phyloP scores from a whole-genome alignment of 108 stramenopile genomes.

The Fragilariopsis cylindrus region DNA sequence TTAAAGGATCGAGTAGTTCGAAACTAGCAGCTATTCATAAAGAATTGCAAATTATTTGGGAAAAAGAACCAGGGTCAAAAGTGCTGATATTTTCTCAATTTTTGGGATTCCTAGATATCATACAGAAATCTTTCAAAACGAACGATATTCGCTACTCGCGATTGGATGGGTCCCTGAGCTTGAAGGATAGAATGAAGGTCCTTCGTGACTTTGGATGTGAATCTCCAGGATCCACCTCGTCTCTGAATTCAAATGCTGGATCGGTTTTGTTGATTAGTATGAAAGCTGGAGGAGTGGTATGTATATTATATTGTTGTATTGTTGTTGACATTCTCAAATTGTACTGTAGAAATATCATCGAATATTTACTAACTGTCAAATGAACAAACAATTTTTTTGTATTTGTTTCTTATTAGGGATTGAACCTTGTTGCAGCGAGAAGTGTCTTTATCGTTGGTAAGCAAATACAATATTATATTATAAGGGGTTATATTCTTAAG shows the following conservation, averaged over 20 bases:
- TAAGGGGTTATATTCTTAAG: too few species aligned
- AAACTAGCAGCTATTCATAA: conserved; percentile 70
- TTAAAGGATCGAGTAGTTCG: conserved; percentile 63
- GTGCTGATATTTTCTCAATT: conserved; percentile 83
- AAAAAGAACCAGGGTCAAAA: conserved; percentile 69
- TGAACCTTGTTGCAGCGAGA: conserved; percentile 75
- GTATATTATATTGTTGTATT: neutral
- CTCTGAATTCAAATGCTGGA: conserved; percentile 26
- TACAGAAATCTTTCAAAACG: conserved; percentile 42
- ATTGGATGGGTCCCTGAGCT: conserved; percentile 73
- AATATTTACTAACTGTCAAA: too few species aligned
- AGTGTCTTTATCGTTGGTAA: conserved; percentile 64
- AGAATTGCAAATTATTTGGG: conserved; percentile 77
- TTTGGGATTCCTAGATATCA: conserved; percentile 78
- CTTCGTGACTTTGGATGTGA: conserved; percentile 63
- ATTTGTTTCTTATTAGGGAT: conserved; percentile 29
- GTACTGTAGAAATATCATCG: neutral
- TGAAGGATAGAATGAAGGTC: conserved; percentile 65
- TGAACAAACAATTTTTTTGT: neutral
- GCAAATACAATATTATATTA: neutral
- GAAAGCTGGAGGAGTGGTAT: conserved; percentile 76
- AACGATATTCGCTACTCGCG: conserved; percentile 51
- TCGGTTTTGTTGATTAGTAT: conserved; percentile 79
- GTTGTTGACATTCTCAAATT: neutral
- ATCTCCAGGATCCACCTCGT: neutral